These are phyloP conservation scores for Blastobotrys robertii DNA, from an alignment of 805 yeast genomes.

Conservation along the genomic window DNA sequence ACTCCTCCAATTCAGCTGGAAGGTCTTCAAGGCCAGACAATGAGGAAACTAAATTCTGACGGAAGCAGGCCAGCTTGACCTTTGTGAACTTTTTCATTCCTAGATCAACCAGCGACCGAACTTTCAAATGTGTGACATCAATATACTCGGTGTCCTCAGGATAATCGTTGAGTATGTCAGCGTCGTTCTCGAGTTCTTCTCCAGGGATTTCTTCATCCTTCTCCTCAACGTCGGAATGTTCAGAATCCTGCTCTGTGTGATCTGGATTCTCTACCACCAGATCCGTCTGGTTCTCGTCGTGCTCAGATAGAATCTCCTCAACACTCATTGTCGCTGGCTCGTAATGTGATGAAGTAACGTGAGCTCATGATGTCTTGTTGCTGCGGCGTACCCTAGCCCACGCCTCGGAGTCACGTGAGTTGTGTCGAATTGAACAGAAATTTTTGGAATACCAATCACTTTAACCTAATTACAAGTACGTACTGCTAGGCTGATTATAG, in stretches of 20 bases:
- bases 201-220: slow-evolving; percentile 17
- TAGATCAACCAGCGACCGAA: slow-evolving; percentile 52
- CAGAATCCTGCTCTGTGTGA: neutral
- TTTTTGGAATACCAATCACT: no score
- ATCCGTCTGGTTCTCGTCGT: neutral
- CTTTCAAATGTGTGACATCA: slow-evolving; percentile 63
- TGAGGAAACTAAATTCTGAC: slow-evolving; percentile 77
- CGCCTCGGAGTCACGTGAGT: no score
- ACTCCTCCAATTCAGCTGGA: slow-evolving; percentile 51
- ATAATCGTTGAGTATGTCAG: slow-evolving; percentile 26
- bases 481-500: no score
- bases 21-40: slow-evolving; percentile 58
- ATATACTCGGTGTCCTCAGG: slow-evolving; percentile 48
- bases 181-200: slow-evolving; percentile 59
- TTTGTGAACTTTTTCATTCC: slow-evolving; percentile 46
- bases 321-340: neutral
- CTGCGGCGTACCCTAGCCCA: no score
- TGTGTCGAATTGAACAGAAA: no score
- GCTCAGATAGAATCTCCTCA: neutral
- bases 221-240: slow-evolving; percentile 1
- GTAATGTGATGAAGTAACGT: no score
- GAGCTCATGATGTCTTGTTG: no score
- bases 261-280: neutral
- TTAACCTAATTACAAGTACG: no score
- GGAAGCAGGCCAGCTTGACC: slow-evolving; percentile 54